phyloP scores from a whole-genome alignment of 495 filamentous ascomycete genomes.

The Aspergillus bertholletiae region DNA sequence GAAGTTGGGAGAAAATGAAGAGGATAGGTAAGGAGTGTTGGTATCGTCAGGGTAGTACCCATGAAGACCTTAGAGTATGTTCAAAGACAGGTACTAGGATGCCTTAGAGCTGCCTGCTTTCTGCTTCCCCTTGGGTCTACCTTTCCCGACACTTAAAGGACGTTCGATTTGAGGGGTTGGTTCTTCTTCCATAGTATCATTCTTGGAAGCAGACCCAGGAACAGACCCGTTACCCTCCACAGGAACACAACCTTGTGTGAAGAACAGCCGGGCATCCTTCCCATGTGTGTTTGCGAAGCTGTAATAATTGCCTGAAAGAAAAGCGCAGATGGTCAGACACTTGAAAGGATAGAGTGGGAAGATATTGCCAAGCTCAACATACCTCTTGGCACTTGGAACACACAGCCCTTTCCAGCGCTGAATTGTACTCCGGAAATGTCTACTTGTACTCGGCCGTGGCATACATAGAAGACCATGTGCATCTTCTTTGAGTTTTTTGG shows the following conservation, averaged over 20 bases:
- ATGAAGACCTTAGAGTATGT: neutral
- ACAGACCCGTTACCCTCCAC: slow-evolving; percentile 26
- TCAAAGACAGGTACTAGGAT: neutral
- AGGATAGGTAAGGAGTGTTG: neutral
- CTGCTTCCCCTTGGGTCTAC: slow-evolving; percentile 40
- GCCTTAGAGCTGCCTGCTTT: slow-evolving; percentile 21
- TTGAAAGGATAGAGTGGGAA: neutral
- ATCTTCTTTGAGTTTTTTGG: slow-evolving; percentile 88
- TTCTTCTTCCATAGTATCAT: slow-evolving; percentile 25
- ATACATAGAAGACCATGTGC: slow-evolving; percentile 94
- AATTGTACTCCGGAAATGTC: slow-evolving; percentile 72
- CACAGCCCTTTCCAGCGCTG: slow-evolving; percentile 76
- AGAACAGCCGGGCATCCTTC: slow-evolving; percentile 71
- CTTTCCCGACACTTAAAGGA: slow-evolving; percentile 23
- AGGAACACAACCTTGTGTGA: slow-evolving; percentile 71
- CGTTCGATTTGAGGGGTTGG: slow-evolving; percentile 15
- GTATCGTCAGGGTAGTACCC: neutral
- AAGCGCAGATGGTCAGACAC: neutral
- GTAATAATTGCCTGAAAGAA: slow-evolving; percentile 71
- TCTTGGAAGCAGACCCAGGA: slow-evolving; percentile 24
- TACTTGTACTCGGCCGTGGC: slow-evolving; percentile 72
- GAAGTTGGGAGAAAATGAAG: neutral
- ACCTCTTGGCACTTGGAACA: slow-evolving; percentile 95
- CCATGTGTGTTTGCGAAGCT: slow-evolving; percentile 71
- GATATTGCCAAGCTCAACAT: slow-evolving; percentile 29